These are phyloP conservation scores for Meyerozyma smithsonii DNA, from an alignment of 1,139 yeast genomes.

Conservation along the genomic window DNA sequence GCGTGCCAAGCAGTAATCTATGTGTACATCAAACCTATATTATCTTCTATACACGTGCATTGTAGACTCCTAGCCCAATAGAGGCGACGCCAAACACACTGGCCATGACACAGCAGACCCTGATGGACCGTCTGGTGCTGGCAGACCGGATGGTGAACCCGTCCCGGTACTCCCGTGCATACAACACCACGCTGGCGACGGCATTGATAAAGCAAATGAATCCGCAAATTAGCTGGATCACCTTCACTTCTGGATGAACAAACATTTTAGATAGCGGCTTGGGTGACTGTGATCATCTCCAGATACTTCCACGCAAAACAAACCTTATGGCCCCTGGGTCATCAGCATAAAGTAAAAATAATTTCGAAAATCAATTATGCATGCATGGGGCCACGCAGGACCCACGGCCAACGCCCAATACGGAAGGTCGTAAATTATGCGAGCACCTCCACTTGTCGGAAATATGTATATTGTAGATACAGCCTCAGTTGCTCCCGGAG, in stretches of 20 bases:
- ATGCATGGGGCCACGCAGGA: neutral
- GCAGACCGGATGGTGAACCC: neutral
- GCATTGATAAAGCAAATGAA: neutral
- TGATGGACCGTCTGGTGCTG: neutral
- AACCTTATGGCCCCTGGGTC: neutral
- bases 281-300: neutral
- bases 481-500: neutral
- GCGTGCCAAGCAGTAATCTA: conserved; percentile 9
- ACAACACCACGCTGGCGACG: neutral
- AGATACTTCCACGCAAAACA: neutral
- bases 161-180: neutral
- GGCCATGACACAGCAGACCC: neutral
- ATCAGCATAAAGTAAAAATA: neutral
- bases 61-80: conserved; percentile 7
- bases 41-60: conserved; percentile 5
- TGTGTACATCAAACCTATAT: conserved; percentile 1
- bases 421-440: too few species aligned
- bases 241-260: neutral
- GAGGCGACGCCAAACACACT: neutral
- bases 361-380: neutral
- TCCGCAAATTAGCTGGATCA: neutral
- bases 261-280: neutral
- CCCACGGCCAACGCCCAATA: too few species aligned
- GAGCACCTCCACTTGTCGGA: too few species aligned
- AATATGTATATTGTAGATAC: too few species aligned